Evolutionary conservation across 768 basidiomycete species (phyloP), one percentile per base, ranked within the genome.

Genomic region (Collybiopsis confluens): DNA sequence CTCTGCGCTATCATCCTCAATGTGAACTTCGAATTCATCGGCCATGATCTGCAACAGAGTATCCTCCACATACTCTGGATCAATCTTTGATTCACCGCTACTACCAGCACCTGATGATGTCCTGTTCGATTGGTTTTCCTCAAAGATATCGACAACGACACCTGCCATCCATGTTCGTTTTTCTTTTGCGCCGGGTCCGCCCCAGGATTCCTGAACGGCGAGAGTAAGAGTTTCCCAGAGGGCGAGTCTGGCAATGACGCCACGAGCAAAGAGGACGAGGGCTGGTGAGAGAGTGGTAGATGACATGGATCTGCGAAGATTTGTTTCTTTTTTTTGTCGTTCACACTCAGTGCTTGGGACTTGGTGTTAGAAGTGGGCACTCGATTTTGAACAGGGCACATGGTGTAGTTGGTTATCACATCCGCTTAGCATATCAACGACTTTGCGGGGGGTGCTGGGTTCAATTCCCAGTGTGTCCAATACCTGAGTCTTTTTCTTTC

Each of bases 81-180:
- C 92, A 4, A 69, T 74, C n/a, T n/a, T n/a, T n/a, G n/a, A n/a
- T n/a, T n/a, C n/a, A n/a, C n/a, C n/a, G n/a, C n/a, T n/a, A n/a
- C n/a, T n/a, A n/a, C n/a, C n/a, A n/a, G n/a, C n/a, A n/a, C n/a
- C n/a, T 35, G 30, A 24, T 30, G 45, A 35, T 15, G 24, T 47
- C n/a, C 4, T 37, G 20, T 48, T 48, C 8, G 47, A 36, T 37
- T 37, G 47, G 56, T 78, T 76, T 44, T 77, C 67, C 61, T 90
- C 86, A 64, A 92, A 91, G 6, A 85, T 79, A 66, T 94, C 86
- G 59, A 91, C 86, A 63, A 94, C 77, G 37, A 81, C 79, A 4
- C 86, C 84, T 10, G 89, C 90, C 16, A 97, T 76, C 90, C 92
- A 95, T 20, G 82, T 88, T 43, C 86, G 83, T 71, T 96, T 97